phyloP scores from a whole-genome alignment of 2,329 filamentous ascomycete species.

The Penicillium brevicompactum region DNA sequence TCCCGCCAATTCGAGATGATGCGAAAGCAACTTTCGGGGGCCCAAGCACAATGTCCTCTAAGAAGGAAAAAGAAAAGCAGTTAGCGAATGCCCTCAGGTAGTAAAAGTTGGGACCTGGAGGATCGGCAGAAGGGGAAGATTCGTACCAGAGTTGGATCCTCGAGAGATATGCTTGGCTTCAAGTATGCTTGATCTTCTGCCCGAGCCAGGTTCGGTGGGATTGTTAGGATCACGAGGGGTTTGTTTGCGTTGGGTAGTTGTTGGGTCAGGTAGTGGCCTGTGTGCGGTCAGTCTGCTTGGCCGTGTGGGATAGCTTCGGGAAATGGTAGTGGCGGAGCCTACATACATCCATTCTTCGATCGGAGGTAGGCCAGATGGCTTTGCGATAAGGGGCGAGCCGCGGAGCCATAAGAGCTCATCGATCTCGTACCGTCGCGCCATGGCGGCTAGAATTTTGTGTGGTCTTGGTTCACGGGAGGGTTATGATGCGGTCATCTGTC shows the following conservation, averaged over 20 bases:
- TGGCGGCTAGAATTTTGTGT: constrained; percentile 31
- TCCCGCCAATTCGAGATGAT: constrained; percentile 63
- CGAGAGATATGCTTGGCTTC: constrained; percentile 49
- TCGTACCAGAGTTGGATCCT: constrained; percentile 51
- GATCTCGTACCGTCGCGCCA: constrained; percentile 67
- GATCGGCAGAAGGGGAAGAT: constrained; percentile 19
- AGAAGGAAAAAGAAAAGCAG: constrained; percentile 33
- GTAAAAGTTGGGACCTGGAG: not conserved
- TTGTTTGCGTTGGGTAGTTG: constrained; percentile 40
- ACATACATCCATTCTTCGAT: constrained; percentile 92
- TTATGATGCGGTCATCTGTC: constrained; percentile 35
- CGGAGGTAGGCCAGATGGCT: constrained; percentile 76
- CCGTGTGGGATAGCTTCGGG: constrained; percentile 9
- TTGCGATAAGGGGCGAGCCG: constrained; percentile 79
- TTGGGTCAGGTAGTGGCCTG: constrained; percentile 46
- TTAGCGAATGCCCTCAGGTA: constrained; percentile 17
- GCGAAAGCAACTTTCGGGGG: constrained; percentile 82
- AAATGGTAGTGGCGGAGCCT: constrained; percentile 7
- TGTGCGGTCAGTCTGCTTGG: constrained; percentile 24
- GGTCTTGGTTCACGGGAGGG: constrained; percentile 23
- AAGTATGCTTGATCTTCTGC: constrained; percentile 45
- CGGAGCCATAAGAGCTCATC: constrained; percentile 75
- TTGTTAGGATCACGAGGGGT: constrained; percentile 39
- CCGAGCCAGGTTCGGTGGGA: constrained; percentile 35
- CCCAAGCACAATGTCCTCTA: constrained; percentile 81